Evolutionary conservation across 140 eudicot genomes (phyloP).

Genomic region (Oenanthe javanica): DNA sequence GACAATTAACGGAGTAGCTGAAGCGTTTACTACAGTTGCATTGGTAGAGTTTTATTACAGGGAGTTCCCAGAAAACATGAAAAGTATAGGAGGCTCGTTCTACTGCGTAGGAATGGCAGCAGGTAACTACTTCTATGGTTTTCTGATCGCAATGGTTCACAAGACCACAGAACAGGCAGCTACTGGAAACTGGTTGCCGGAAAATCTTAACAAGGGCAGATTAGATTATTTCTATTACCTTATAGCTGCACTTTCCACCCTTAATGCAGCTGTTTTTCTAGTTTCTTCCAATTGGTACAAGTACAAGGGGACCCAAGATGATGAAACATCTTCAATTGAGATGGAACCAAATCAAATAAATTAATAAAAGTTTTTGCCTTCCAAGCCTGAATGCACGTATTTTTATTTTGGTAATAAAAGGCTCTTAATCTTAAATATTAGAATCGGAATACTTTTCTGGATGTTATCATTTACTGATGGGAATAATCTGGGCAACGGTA

Average conservation of each 20-base stretch:
- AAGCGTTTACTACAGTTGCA: slow-evolving; percentile 47
- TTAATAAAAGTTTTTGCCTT: neutral
- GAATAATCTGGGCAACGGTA: neutral
- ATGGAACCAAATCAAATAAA: neutral
- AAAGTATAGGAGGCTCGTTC: slow-evolving; percentile 30
- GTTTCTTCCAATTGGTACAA: slow-evolving; percentile 26
- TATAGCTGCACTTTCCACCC: slow-evolving; percentile 16
- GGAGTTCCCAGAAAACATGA: slow-evolving; percentile 42
- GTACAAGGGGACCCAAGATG: slow-evolving; percentile 27
- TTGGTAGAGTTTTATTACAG: slow-evolving; percentile 36
- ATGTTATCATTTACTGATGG: neutral
- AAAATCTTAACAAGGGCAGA: slow-evolving; percentile 33
- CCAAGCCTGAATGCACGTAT: neutral
- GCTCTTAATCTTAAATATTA: neutral
- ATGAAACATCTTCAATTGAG: neutral
- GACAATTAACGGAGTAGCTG: slow-evolving; percentile 48
- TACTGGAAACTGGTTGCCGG: slow-evolving; percentile 19
- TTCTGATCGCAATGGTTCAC: slow-evolving; percentile 16
- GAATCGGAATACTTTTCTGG: neutral
- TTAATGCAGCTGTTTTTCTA: slow-evolving; percentile 24
- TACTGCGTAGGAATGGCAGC: slow-evolving; percentile 24
- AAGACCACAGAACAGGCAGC: slow-evolving; percentile 2
- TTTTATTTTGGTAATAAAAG: neutral
- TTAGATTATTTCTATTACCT: slow-evolving; percentile 34
- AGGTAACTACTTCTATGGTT: slow-evolving; percentile 19